Evolutionary conservation across 768 basidiomycete species (phyloP), one percentile per base, ranked within the genome.

Genomic region (Leccinum rimulosum): DNA sequence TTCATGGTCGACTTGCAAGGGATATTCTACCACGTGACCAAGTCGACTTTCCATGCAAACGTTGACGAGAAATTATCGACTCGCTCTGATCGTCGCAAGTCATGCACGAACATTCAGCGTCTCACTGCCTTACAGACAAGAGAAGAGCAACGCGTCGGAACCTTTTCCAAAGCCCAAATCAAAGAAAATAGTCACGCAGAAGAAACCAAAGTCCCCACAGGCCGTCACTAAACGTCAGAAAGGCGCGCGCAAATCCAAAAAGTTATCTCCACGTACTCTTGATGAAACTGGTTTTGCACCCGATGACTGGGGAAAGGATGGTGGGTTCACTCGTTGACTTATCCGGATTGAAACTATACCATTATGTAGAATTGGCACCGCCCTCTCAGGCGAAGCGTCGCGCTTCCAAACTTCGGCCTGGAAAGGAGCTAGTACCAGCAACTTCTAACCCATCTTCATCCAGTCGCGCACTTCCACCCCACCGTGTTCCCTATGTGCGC

Each of bases 241-340:
- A 35, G 25, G 14, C 15, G 14, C 3, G 17, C 63, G 58, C n/a
- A 62, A 50, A 54, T 17, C 53, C 51, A 58, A 54, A 28, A 22
- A 11, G n/a, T 8, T 12, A 3, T 22, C 54, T 9, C 15, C 19
- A 17, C 7, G 27, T 27, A 25, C 11, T 17, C 6, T 4, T 6
- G 45, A 15, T 5, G 48, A 40, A 1, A 52, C 36, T 36, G 70
- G 68, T 35, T 64, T 66, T 19, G 10, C 0, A 8, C 1, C 14
- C 4, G 61, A 74, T 6, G 38, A 47, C 9, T 72, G 66, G 70
- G 70, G 71, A 14, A 60, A 49, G 25, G 68, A 74, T 50, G 64
- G 71, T 73, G n/a, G 4, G 65, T 50, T 4, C 1, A 3, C 4
- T 17, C 27, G 3, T 9, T 5, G 22, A n/a, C 7, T 25, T 3